These are phyloP conservation scores for Pseudogymnoascus pannorum DNA, from an alignment of 2,329 filamentous ascomycete species.

Conservation along the genomic window DNA sequence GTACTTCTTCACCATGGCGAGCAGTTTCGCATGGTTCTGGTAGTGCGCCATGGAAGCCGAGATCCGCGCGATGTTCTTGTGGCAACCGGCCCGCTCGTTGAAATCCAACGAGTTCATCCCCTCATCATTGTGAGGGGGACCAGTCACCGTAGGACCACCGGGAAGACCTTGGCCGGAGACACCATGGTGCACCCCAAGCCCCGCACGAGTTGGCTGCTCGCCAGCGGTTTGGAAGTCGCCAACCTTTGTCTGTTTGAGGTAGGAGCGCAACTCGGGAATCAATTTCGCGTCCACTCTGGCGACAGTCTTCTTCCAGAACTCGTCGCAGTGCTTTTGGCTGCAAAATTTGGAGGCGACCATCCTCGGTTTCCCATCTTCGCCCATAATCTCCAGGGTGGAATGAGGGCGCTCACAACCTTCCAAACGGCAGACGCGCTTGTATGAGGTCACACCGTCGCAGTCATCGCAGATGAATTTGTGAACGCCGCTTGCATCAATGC, in stretches of 20 bases:
- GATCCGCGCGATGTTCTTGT: not conserved
- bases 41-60: not conserved
- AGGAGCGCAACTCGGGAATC: not conserved
- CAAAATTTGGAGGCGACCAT: constrained; percentile 27
- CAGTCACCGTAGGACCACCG: not conserved
- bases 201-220: not conserved
- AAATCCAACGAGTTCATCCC: not conserved
- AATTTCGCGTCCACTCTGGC: not conserved
- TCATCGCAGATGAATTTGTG: constrained; percentile 27
- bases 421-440: constrained; percentile 27
- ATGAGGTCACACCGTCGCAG: constrained; percentile 25
- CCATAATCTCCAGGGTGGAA: constrained; percentile 13
- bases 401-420: constrained; percentile 4
- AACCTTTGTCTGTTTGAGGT: not conserved
- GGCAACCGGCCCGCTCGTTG: not conserved
- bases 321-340: constrained; percentile 22
- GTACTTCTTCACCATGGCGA: not conserved
- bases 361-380: constrained; percentile 17
- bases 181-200: not conserved
- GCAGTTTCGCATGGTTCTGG: not conserved
- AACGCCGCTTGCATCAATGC: constrained; percentile 16
- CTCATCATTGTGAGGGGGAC: not conserved
- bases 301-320: constrained; percentile 16
- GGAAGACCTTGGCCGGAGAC: not conserved
- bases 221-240: not conserved